A percentile compares a stretch with the other conserved stretches of the same genome.
phyloP scores from a whole-genome alignment of 768 basidiomycete genomes.

The Suillus alpinus region DNA sequence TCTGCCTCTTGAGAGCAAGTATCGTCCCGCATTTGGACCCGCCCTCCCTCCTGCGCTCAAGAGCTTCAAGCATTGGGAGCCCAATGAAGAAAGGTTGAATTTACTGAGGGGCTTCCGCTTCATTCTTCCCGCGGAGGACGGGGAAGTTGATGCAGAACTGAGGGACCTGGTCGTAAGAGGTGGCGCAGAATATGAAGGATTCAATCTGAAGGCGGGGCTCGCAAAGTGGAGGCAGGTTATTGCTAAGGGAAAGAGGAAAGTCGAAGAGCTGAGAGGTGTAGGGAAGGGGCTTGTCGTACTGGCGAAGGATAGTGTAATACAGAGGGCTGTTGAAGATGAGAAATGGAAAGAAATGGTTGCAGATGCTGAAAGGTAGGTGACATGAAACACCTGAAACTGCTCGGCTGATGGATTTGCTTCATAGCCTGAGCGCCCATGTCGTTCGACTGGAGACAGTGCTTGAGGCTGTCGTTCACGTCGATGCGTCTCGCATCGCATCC shows the following conservation, averaged over 20 bases:
- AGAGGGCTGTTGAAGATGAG: constrained; percentile 49
- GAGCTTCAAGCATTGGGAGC: constrained; percentile 59
- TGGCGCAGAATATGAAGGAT: constrained; percentile 60
- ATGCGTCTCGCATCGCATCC: constrained; percentile 31
- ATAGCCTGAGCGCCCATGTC: constrained; percentile 43
- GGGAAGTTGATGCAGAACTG: constrained; percentile 47
- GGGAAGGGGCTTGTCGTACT: constrained; percentile 51
- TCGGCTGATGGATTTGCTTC: constrained; percentile 7
- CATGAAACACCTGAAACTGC: background rate
- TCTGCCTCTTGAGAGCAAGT: constrained; percentile 53
- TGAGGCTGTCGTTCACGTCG: constrained; percentile 43
- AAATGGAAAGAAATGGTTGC: constrained; percentile 52
- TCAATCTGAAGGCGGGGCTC: constrained; percentile 49
- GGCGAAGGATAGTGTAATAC: constrained; percentile 45
- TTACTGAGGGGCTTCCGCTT: constrained; percentile 56
- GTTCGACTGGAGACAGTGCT: constrained; percentile 46
- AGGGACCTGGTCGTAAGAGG: constrained; percentile 55
- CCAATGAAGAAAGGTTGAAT: constrained; percentile 57
- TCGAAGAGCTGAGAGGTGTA: constrained; percentile 24
- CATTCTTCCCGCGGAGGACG: constrained; percentile 55
- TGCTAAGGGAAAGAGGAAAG: constrained; percentile 49
- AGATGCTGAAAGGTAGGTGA: constrained; percentile 49
- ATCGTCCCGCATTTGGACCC: constrained; percentile 55
- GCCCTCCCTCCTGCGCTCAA: constrained; percentile 48
- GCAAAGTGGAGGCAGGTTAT: constrained; percentile 52